These are phyloP conservation scores for Debaryomycetaceae sp. DNA, from an alignment of 1,139 yeast species.

Conservation along the genomic window DNA sequence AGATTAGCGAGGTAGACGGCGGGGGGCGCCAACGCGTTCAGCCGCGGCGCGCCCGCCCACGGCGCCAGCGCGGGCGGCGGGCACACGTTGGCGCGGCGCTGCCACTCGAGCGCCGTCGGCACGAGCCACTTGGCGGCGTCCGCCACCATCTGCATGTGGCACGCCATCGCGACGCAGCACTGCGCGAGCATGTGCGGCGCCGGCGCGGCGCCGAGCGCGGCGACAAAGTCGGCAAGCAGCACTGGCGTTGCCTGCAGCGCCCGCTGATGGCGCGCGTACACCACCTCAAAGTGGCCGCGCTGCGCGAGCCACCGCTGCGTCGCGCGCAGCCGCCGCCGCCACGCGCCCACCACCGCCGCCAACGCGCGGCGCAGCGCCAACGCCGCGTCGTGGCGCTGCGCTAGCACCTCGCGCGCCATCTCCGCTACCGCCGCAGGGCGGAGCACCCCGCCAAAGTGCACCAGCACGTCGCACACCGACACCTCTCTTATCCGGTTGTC, in stretches of 20 bases:
- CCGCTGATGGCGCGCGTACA: slow-evolving; percentile 23
- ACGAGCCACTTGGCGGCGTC: slow-evolving; percentile 27
- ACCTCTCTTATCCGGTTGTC: slow-evolving; percentile 26
- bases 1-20: slow-evolving; percentile 27
- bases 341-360: too few species aligned
- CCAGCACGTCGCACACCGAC: slow-evolving; percentile 21
- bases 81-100: slow-evolving; percentile 21
- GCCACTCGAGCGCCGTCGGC: slow-evolving; percentile 14
- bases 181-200: slow-evolving; percentile 21
- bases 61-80: too few species aligned
- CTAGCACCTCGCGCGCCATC: too few species aligned
- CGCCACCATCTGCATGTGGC: slow-evolving; percentile 23
- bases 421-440: too few species aligned
- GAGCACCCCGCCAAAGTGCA: slow-evolving; percentile 25
- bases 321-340: too few species aligned
- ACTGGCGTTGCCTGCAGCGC: slow-evolving; percentile 11
- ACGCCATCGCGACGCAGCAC: slow-evolving; percentile 22
- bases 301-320: too few species aligned
- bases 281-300: slow-evolving; percentile 17
- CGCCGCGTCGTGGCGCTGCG: too few species aligned
- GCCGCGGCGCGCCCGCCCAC: slow-evolving; percentile 15
- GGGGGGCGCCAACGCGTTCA: slow-evolving; percentile 23
- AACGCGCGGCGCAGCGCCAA: too few species aligned
- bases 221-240: slow-evolving; percentile 1
- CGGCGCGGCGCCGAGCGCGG: slow-evolving; percentile 2